phyloP scores from a whole-genome alignment of 345 rosid species.

The Populus euphratica region DNA sequence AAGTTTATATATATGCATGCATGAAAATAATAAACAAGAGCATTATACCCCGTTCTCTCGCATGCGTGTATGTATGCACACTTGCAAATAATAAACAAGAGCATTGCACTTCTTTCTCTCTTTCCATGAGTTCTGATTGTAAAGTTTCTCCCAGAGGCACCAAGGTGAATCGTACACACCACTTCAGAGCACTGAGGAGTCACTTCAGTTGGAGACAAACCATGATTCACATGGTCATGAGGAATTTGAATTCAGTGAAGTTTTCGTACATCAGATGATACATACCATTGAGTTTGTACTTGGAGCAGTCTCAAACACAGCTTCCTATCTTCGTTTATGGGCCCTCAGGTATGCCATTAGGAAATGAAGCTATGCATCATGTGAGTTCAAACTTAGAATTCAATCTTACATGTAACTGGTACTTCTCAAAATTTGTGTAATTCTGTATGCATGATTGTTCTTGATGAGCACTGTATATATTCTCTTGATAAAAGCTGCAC shows the following conservation, averaged over 20 bases:
- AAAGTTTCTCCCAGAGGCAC: conserved; percentile 58
- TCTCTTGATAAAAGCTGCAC: neutral
- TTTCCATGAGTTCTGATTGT: conserved; percentile 10
- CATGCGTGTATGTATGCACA: neutral
- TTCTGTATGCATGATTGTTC: neutral
- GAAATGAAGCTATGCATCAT: neutral
- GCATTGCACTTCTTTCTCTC: neutral
- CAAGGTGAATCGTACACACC: conserved; percentile 68
- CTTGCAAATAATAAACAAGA: neutral
- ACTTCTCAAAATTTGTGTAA: neutral
- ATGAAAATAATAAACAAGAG: neutral
- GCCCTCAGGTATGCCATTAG: conserved; percentile 69
- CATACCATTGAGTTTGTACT: conserved; percentile 98
- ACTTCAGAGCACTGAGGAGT: conserved; percentile 64
- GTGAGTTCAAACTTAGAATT: neutral
- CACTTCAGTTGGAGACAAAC: conserved; percentile 56
- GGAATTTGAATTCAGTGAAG: conserved; percentile 94
- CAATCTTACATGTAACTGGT: neutral
- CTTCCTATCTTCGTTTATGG: conserved; percentile 95
- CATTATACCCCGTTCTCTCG: neutral
- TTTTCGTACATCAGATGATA: conserved; percentile 92
- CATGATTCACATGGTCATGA: conserved; percentile 68
- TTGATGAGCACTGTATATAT: neutral
- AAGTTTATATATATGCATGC: neutral
- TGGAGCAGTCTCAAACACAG: conserved; percentile 97